phyloP scores from a whole-genome alignment of 2,329 filamentous ascomycete species.

The Aquanectria penicillioides region DNA sequence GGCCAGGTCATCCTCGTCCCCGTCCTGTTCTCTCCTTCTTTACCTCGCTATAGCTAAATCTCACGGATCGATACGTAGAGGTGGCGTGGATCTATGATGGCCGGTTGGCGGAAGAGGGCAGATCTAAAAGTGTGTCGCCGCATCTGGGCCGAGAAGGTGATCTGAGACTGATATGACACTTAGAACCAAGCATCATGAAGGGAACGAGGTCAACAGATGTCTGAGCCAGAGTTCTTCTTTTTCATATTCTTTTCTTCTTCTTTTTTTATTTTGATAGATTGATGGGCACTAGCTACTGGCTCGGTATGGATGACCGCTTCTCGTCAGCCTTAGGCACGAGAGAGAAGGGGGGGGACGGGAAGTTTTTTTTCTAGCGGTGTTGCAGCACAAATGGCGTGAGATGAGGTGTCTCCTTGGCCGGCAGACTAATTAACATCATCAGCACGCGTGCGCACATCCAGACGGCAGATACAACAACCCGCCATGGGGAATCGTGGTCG shows the following conservation, averaged over 20 bases:
- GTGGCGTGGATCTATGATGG: not conserved
- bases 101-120: not conserved
- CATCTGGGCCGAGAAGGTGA: not conserved
- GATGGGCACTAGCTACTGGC: too few relatives aligned
- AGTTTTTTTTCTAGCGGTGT: not conserved
- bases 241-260: too few relatives aligned
- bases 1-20: too few relatives aligned
- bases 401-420: slow-evolving; percentile 16
- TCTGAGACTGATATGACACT: slow-evolving; percentile 1
- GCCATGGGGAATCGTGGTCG: slow-evolving; percentile 15
- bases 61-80: not conserved
- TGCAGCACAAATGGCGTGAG: slow-evolving; percentile 24
- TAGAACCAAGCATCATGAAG: not conserved
- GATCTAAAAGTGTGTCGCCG: not conserved
- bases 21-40: too few relatives aligned
- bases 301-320: too few relatives aligned
- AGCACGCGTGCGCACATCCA: slow-evolving; percentile 4
- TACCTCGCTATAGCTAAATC: too few relatives aligned
- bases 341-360: not conserved
- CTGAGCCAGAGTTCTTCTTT: not conserved
- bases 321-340: not conserved
- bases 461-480: slow-evolving; percentile 26
- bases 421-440: slow-evolving; percentile 6
- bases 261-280: not conserved
- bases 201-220: too few relatives aligned